A percentile compares a stretch with the other conserved stretches of the same genome.
These are phyloP conservation scores for Lodderomyces orthopsilosis DNA, from an alignment of 1,139 yeast genomes.

Conservation along the genomic window DNA sequence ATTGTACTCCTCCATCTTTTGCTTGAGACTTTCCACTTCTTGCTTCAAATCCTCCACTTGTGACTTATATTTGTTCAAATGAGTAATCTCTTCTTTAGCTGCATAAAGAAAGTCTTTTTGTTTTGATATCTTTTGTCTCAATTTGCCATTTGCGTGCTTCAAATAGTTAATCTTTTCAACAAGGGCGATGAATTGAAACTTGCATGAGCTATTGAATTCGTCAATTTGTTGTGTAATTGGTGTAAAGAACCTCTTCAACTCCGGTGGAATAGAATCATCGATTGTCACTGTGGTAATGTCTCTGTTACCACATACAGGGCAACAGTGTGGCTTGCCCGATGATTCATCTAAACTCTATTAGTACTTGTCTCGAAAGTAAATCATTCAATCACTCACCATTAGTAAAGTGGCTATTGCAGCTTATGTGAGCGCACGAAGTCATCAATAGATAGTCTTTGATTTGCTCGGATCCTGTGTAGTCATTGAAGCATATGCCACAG, in stretches of 20 bases:
- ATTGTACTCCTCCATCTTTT: constrained; percentile 6
- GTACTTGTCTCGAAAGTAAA: background rate
- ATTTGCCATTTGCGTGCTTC: constrained; percentile 9
- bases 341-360: background rate
- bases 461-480: constrained; percentile 6
- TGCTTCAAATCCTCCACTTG: constrained; percentile 10
- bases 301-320: constrained; percentile 16
- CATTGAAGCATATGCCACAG: constrained; percentile 21
- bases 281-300: constrained; percentile 15
- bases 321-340: constrained; percentile 4
- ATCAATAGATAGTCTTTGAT: constrained; percentile 13
- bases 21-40: constrained; percentile 7
- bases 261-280: constrained; percentile 15
- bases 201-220: constrained; percentile 14
- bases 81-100: constrained; percentile 19
- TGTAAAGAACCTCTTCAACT: constrained; percentile 16
- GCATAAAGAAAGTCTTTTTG: constrained; percentile 16
- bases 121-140: constrained; percentile 14
- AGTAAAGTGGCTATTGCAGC: constrained; percentile 20
- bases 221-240: constrained; percentile 19
- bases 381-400: constrained; percentile 11
- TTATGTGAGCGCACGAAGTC: constrained; percentile 27
- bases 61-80: constrained; percentile 13
- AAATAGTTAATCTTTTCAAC: constrained; percentile 13
- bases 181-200: constrained; percentile 17